Percentiles rank a stretch among this genome's conserved stretches.
Evolutionary conservation across 2,329 filamentous ascomycete species (phyloP).

Genomic region (Arthroderma sp.): DNA sequence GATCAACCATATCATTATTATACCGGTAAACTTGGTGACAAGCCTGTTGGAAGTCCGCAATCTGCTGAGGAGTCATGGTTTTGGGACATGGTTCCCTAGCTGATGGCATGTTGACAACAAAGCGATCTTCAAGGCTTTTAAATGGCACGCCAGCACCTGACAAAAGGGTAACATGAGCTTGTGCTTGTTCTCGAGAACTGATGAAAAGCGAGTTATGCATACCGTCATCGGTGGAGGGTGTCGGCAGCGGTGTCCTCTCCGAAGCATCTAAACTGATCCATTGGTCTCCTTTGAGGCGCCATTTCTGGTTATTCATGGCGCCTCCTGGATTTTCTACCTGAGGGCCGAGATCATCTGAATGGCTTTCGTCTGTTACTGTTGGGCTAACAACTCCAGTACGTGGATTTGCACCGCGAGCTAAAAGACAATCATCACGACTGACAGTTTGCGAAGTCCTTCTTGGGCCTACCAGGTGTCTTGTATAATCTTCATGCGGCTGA

Average conservation of each 20-base stretch:
- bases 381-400: conserved; percentile 30
- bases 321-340: conserved; percentile 12
- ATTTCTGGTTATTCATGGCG: conserved; percentile 19
- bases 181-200: conserved; percentile 7
- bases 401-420: conserved; percentile 24
- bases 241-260: conserved; percentile 16
- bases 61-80: conserved; percentile 30
- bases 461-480: not conserved
- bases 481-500: not conserved
- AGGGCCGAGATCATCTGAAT: conserved; percentile 15
- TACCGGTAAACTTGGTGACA: conserved; percentile 24
- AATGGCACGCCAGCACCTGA: conserved; percentile 23
- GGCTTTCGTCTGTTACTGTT: conserved; percentile 18
- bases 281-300: conserved; percentile 26
- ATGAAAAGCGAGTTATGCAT: not conserved
- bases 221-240: conserved; percentile 8
- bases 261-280: conserved; percentile 25
- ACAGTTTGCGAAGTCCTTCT: conserved; percentile 9
- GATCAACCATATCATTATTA: conserved; percentile 23
- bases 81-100: conserved; percentile 33
- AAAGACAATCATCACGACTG: conserved; percentile 26
- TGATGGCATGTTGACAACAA: conserved; percentile 35
- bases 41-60: conserved; percentile 29
- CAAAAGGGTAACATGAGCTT: conserved; percentile 16
- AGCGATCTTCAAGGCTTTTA: conserved; percentile 31